A percentile compares a stretch with the other conserved stretches of the same genome.
Conservation (phyloP, 2,329 filamentous ascomycete genomes). For the Cyphellophora attinorum region DNA sequence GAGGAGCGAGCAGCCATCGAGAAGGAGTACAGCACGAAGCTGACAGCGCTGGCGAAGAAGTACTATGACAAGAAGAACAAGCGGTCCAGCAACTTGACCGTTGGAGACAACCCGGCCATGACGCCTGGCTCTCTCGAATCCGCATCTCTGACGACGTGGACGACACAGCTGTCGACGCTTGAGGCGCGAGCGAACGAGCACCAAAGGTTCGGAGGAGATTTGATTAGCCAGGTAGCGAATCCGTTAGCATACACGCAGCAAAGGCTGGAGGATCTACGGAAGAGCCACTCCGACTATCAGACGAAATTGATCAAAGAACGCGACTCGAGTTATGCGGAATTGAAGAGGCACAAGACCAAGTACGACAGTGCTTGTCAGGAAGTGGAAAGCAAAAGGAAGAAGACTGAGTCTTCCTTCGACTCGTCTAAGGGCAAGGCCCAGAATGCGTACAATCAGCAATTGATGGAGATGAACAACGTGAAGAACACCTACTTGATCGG, state of each 20-base stretch:
- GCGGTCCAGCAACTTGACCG: conserved; percentile 78
- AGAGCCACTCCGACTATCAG: conserved; percentile 81
- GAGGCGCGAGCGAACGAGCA: conserved; percentile 84
- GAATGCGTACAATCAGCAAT: conserved; percentile 81
- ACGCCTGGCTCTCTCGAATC: conserved; percentile 94
- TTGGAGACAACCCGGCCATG: conserved; percentile 84
- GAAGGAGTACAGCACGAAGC: conserved; percentile 89
- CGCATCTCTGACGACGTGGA: conserved; percentile 94
- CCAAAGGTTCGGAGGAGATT: conserved; percentile 69
- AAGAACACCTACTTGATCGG: conserved; percentile 97
- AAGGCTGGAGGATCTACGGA: conserved; percentile 85
- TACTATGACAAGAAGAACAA: conserved; percentile 96
- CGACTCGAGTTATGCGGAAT: conserved; percentile 70
- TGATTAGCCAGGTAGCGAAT: conserved; percentile 73
- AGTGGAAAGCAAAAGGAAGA: conserved; percentile 88
- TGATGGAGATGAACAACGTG: conserved; percentile 90
- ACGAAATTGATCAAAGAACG: conserved; percentile 82
- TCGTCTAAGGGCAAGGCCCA: conserved; percentile 78
- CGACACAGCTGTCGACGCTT: conserved; percentile 81
- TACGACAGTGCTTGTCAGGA: conserved; percentile 92
- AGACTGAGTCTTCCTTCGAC: conserved; percentile 87
- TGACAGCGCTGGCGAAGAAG: conserved; percentile 81
- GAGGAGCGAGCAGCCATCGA: conserved; percentile 88
- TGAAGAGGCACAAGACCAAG: conserved; percentile 84
- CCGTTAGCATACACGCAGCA: conserved; percentile 65